Percentiles rank a stretch among this genome's conserved stretches.
phyloP scores from a whole-genome alignment of 2,329 filamentous ascomycete species.

The Neurospora sp. region DNA sequence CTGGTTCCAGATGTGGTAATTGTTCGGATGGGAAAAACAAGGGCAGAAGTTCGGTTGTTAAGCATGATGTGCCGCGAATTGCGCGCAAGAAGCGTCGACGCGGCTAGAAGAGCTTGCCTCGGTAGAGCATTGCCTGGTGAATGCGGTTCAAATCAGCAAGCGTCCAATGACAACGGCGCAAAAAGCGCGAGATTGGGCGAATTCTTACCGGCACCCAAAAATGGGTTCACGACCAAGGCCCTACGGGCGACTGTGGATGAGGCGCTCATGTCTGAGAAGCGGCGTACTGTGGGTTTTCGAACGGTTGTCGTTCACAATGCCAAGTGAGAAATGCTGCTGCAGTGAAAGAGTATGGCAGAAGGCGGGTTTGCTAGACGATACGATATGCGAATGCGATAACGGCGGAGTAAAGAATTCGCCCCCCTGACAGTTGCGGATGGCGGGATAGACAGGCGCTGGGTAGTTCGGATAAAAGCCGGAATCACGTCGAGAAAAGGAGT shows the following conservation, averaged over 20 bases:
- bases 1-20: constrained; percentile 48
- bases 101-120: constrained; percentile 35
- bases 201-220: constrained; percentile 36
- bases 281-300: not conserved
- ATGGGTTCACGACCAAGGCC: constrained; percentile 43
- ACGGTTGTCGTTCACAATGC: not conserved
- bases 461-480: not conserved
- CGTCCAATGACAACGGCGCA: not conserved
- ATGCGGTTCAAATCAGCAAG: constrained; percentile 18
- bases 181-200: not conserved
- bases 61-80: constrained; percentile 35
- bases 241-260: constrained; percentile 46
- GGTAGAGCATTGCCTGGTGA: constrained; percentile 34
- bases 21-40: constrained; percentile 46
- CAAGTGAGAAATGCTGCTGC: not conserved
- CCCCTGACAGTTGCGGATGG: not conserved
- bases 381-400: not conserved
- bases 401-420: not conserved
- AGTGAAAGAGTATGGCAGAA: constrained; percentile 1
- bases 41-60: constrained; percentile 41
- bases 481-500: not conserved
- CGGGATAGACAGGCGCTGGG: not conserved
- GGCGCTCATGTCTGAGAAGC: constrained; percentile 38
- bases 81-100: constrained; percentile 36
- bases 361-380: not conserved